These are phyloP conservation scores for Euphorbia corollata DNA, from an alignment of 441 rosid species.

Conservation along the genomic window DNA sequence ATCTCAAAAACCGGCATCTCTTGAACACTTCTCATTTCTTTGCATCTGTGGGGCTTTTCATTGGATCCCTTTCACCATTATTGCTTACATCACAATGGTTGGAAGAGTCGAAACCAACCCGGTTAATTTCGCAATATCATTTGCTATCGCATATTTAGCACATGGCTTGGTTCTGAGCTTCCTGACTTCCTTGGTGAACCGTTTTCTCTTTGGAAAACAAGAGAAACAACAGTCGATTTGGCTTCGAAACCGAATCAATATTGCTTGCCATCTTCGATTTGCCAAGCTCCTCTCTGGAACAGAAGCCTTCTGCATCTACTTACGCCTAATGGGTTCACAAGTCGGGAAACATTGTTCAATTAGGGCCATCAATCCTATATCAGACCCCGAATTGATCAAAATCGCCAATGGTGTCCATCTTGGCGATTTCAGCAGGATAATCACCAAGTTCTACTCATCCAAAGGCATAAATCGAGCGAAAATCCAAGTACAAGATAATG, in stretches of 20 bases:
- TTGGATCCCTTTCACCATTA: slow-evolving; percentile 50
- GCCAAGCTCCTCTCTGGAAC: slow-evolving; percentile 65
- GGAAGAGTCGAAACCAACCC: slow-evolving; percentile 26
- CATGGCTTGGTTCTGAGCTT: slow-evolving; percentile 53
- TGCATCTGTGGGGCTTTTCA: slow-evolving; percentile 59
- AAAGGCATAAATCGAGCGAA: slow-evolving; percentile 33
- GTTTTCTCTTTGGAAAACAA: slow-evolving; percentile 28
- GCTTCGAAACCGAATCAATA: slow-evolving; percentile 43
- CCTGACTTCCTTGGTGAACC: slow-evolving; percentile 36
- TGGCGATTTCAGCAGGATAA: slow-evolving; percentile 57
- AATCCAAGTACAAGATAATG: slow-evolving; percentile 44
- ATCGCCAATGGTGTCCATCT: slow-evolving; percentile 59
- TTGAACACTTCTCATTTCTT: slow-evolving; percentile 38
- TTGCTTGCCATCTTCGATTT: slow-evolving; percentile 59
- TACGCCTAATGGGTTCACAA: slow-evolving; percentile 49
- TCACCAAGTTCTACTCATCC: slow-evolving; percentile 40
- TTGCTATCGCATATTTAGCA: slow-evolving; percentile 38
- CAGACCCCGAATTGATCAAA: slow-evolving; percentile 43
- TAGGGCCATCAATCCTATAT: slow-evolving; percentile 58
- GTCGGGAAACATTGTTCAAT: slow-evolving; percentile 57
- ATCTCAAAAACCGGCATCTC: slow-evolving; percentile 31
- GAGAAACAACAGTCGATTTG: slow-evolving; percentile 32
- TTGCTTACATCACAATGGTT: slow-evolving; percentile 43
- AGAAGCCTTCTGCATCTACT: slow-evolving; percentile 53
- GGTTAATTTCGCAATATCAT: slow-evolving; percentile 30